These are phyloP conservation scores for Calonectria montana DNA, from an alignment of 2,329 filamentous ascomycete species.

Conservation along the genomic window DNA sequence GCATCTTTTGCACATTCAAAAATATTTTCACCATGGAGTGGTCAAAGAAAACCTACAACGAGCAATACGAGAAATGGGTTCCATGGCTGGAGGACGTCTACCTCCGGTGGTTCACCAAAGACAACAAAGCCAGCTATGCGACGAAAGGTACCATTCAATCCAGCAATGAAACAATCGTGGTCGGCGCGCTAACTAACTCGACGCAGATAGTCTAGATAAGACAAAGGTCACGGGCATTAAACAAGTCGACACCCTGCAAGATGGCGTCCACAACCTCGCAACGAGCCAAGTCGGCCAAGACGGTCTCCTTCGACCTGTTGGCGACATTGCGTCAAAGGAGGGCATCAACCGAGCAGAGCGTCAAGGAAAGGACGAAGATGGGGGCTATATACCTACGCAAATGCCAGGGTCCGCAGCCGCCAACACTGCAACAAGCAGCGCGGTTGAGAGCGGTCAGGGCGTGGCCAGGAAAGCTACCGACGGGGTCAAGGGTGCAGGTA, in stretches of 20 bases:
- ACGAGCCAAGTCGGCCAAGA: constrained; percentile 75
- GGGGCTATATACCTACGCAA: constrained; percentile 56
- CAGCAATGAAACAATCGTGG: no score
- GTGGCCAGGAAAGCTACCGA: constrained; percentile 41
- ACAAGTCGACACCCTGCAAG: constrained; percentile 76
- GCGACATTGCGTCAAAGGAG: constrained; percentile 71
- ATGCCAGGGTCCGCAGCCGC: constrained; percentile 44
- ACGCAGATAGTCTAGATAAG: constrained; percentile 72
- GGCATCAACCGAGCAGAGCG: constrained; percentile 74
- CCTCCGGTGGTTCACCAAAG: constrained; percentile 78
- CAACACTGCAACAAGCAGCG: constrained; percentile 40
- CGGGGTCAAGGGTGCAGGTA: constrained; percentile 45
- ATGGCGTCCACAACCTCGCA: constrained; percentile 72
- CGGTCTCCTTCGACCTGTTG: constrained; percentile 72
- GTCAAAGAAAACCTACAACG: constrained; percentile 73
- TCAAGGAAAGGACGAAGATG: constrained; percentile 71
- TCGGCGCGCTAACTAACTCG: constrained; percentile 19
- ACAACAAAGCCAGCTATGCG: constrained; percentile 80
- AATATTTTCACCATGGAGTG: constrained; percentile 59
- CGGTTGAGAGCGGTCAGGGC: constrained; percentile 47
- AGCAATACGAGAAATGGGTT: constrained; percentile 80
- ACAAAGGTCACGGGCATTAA: constrained; percentile 76
- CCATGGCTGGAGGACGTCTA: constrained; percentile 82
- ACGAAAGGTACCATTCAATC: constrained; percentile 67
- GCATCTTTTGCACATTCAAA: background rate